Evolutionary conservation across 2,329 filamentous ascomycete genomes (phyloP).

Genomic region (Stemphylium vesicarium): DNA sequence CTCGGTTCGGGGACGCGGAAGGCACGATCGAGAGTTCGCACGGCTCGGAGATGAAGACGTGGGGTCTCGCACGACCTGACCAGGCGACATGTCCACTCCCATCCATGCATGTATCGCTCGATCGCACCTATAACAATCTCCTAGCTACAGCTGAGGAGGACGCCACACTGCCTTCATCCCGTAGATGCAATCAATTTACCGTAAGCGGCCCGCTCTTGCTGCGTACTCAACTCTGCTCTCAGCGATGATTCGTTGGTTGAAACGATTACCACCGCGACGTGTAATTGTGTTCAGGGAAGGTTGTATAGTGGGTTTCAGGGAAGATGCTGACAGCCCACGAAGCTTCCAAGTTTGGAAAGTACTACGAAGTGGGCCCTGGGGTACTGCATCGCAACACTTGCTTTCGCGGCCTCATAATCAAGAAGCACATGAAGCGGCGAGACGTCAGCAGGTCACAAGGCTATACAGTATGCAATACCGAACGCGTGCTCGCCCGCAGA

Average conservation of each 20-base stretch:
- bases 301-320: background rate
- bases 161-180: background rate
- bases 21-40: background rate
- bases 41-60: conserved; percentile 14
- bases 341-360: background rate
- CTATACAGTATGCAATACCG: background rate
- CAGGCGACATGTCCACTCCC: background rate
- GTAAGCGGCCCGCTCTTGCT: conserved; percentile 5
- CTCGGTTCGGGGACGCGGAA: background rate
- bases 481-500: background rate
- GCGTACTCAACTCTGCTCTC: background rate
- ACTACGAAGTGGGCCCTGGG: background rate
- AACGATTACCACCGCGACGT: background rate
- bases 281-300: background rate
- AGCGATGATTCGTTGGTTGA: background rate
- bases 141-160: background rate
- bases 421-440: background rate
- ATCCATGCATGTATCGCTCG: background rate
- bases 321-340: background rate
- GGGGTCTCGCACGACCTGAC: background rate
- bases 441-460: background rate
- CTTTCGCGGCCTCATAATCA: background rate
- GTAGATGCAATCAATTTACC: background rate
- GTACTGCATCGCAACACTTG: background rate
- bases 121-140: background rate